A percentile compares a stretch with the other conserved stretches of the same genome.
These are phyloP conservation scores for Aspergillus sp. DNA, from an alignment of 2,329 filamentous ascomycete genomes.

Conservation along the genomic window DNA sequence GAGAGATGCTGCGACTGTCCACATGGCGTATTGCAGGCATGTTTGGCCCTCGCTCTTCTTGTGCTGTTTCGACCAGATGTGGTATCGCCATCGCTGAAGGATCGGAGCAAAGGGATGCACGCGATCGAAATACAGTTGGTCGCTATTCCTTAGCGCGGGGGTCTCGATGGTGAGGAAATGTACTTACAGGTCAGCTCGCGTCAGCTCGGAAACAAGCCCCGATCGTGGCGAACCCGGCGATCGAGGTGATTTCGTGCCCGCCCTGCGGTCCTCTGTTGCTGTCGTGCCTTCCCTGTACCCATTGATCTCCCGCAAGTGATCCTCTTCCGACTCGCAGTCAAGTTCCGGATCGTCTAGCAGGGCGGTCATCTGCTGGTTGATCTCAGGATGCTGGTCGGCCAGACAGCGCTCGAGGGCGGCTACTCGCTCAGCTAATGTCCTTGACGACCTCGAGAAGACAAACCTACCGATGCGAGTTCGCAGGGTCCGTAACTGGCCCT, in stretches of 20 bases:
- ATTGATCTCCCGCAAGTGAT: conserved; percentile 18
- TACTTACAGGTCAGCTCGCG: conserved; percentile 28
- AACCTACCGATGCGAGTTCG: conserved; percentile 34
- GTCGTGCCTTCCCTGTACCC: conserved; percentile 5
- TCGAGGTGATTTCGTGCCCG: conserved; percentile 14
- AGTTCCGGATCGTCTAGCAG: conserved; percentile 20
- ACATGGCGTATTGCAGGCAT: conserved; percentile 44
- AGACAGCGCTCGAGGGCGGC: conserved; percentile 34
- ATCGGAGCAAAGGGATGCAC: conserved; percentile 35
- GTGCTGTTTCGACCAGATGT: conserved; percentile 29
- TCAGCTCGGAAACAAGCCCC: conserved; percentile 23
- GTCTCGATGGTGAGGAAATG: too few relatives aligned
- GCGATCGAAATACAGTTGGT: conserved; percentile 39
- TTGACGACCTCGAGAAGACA: neutral
- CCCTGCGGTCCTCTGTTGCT: neutral
- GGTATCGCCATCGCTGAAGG: conserved; percentile 35
- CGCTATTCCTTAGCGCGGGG: conserved; percentile 21
- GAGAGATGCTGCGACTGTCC: conserved; percentile 39
- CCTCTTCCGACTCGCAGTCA: conserved; percentile 25
- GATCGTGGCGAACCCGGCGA: conserved; percentile 16
- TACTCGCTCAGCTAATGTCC: conserved; percentile 14
- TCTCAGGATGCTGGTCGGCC: conserved; percentile 31
- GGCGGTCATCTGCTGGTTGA: conserved; percentile 23
- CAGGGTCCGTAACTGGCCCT: conserved; percentile 34
- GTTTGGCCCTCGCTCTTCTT: conserved; percentile 23